phyloP scores from a whole-genome alignment of 805 yeast genomes.

The Torulaspora quercuum region DNA sequence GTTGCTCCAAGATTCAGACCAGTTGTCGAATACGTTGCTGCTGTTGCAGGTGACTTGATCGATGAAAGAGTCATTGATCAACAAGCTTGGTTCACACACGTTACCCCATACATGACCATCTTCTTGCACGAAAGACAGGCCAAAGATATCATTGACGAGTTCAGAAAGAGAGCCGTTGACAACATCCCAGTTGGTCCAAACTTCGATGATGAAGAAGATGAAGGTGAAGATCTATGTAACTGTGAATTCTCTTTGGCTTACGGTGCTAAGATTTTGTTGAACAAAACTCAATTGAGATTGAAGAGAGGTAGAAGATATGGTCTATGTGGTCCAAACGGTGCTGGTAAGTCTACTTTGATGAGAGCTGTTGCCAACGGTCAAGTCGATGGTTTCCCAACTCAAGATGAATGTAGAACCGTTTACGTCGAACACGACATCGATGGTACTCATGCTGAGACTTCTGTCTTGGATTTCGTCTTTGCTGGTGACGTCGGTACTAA shows the following conservation, averaged over 20 bases:
- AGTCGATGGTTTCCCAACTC: conserved; percentile 99
- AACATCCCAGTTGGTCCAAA: conserved; percentile 96
- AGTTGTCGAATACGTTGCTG: conserved; percentile 81
- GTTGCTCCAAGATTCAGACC: conserved; percentile 73
- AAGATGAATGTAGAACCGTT: conserved; percentile 98
- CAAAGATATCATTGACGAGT: conserved; percentile 84
- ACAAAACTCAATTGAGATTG: conserved; percentile 98
- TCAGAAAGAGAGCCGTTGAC: conserved; percentile 94
- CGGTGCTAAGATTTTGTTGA: conserved; percentile 99
- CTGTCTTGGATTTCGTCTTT: conserved; percentile 88
- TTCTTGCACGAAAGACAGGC: conserved; percentile 93
- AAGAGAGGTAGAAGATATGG: conserved; percentile 99
- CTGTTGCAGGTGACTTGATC: conserved; percentile 97
- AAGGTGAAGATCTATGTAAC: conserved; percentile 99
- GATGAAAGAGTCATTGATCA: conserved; percentile 97
- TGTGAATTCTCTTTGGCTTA: conserved; percentile 99
- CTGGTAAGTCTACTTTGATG: conserved; percentile 99
- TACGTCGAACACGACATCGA: conserved; percentile 99
- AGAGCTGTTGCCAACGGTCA: conserved; percentile 96
- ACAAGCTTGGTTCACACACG: conserved; percentile 81
- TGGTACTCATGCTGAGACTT: conserved; percentile 94
- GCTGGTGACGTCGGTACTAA: conserved; percentile 69
- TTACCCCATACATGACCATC: conserved; percentile 92
- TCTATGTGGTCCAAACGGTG: conserved; percentile 99
- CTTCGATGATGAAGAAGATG: conserved; percentile 96